Base-by-base conservation (phyloP, 306 rosid genomes). In the Quillaja saponaria region DNA sequence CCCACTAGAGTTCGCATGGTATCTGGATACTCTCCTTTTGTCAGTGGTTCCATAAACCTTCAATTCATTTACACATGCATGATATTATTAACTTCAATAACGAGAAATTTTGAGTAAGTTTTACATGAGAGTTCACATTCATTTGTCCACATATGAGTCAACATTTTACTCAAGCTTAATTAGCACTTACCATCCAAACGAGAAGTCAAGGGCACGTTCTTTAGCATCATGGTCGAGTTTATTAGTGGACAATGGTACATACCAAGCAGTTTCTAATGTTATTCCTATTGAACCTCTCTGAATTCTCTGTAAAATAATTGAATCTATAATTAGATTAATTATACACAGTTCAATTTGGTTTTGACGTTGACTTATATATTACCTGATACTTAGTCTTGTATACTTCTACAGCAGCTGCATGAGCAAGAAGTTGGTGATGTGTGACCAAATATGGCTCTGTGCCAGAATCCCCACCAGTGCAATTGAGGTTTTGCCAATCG, bases 11-110 rank as follows among this genome's bases (percentile, higher is more conserved):
- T 52, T 13, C 42, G 6, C 75, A 71, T 71, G 25, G 63, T 52
- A 3, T 10, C 34, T 15, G 69, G 69, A 17, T 71, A 71, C 1
- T 55, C 60, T 25, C 76, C 76, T 15, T 2, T 48, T 37, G 55
- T 47, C 15, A 71, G 17, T 8, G 76, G 71, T 19, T 63, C 71
- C 71, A 71, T 63, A 63, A 55, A 71, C 76, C 70, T 55, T 3
- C 20, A 35, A 34, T 35, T 56, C 31, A 25, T 1, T 1, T 25
- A 25, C 2, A 4, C 31, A 4, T 25, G 31, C 31, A 2, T 25
- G 3, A 25, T 25, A 25, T 1, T 25, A 25, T n/a, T 2, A 25
- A 25, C 31, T 25, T 2, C 31, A 1, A 25, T 25, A 25, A 25
- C 4, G 31, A 25, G 31, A 25, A 4, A 25, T n/a, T n/a, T n/a